A percentile compares a stretch with the other conserved stretches of the same genome.
Conservation (phyloP, 345 rosid species). For the Acer negundo region DNA sequence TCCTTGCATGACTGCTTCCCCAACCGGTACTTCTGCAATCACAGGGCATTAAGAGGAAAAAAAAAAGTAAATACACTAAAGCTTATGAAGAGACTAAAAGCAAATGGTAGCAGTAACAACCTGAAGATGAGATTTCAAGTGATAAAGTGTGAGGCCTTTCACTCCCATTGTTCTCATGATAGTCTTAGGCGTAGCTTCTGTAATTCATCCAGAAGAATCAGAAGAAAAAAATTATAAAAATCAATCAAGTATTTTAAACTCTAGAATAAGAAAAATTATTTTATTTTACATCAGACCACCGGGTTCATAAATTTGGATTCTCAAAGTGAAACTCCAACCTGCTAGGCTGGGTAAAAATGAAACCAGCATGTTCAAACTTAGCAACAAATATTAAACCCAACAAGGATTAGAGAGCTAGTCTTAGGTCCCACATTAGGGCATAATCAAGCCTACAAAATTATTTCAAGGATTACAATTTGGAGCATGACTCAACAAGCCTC, state of each 20-base stretch:
- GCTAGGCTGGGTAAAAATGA: background rate
- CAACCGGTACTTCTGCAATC: constrained; percentile 75
- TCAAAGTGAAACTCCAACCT: background rate
- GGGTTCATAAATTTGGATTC: background rate
- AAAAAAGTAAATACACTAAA: constrained; percentile 7
- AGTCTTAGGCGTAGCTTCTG: constrained; percentile 95
- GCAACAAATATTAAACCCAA: background rate
- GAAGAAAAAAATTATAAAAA: background rate
- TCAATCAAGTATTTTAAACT: constrained; percentile 3
- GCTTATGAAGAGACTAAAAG: background rate
- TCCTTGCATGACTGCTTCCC: constrained; percentile 92
- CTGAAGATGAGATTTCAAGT: constrained; percentile 94
- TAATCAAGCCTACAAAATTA: background rate
- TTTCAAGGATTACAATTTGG: background rate
- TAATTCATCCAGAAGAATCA: constrained; percentile 18
- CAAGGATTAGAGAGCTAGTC: background rate
- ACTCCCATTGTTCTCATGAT: constrained; percentile 94
- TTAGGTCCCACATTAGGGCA: background rate
- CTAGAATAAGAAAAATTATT: background rate
- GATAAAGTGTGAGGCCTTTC: constrained; percentile 93
- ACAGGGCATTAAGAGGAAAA: background rate
- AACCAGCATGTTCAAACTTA: background rate
- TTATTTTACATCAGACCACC: background rate
- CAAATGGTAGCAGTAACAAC: constrained; percentile 34
- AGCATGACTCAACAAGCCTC: background rate